Conservation (phyloP, 768 basidiomycete genomes). For the Daedaleopsis nitida region DNA sequence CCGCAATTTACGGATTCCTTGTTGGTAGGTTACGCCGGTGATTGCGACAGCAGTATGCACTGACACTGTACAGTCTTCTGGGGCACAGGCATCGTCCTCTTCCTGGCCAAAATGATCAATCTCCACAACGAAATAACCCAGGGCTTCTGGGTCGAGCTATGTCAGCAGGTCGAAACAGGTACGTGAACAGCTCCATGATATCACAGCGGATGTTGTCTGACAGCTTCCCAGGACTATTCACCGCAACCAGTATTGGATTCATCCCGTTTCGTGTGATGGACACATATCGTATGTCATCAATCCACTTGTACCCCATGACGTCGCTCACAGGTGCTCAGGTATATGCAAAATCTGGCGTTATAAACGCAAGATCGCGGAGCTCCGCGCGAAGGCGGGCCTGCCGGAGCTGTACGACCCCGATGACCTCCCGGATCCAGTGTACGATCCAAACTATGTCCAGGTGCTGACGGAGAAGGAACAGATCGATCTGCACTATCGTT, state of each 20-base stretch:
- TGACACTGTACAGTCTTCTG: constrained; percentile 60
- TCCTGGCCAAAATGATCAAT: constrained; percentile 69
- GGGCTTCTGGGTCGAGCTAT: constrained; percentile 82
- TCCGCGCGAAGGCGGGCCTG: constrained; percentile 64
- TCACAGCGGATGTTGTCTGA: not conserved
- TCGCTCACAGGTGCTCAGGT: constrained; percentile 41
- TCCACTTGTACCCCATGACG: not conserved
- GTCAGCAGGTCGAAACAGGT: constrained; percentile 79
- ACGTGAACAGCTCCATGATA: not conserved
- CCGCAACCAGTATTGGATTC: constrained; percentile 76
- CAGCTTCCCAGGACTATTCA: constrained; percentile 62
- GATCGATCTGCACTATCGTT: constrained; percentile 64
- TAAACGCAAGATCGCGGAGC: constrained; percentile 57
- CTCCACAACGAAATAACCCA: constrained; percentile 67
- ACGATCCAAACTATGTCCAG: constrained; percentile 70
- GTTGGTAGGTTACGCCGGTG: constrained; percentile 47
- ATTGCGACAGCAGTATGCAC: not conserved
- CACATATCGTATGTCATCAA: constrained; percentile 57
- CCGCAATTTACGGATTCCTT: constrained; percentile 76
- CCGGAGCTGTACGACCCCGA: constrained; percentile 73
- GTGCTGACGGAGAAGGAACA: constrained; percentile 70
- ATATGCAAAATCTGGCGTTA: constrained; percentile 75
- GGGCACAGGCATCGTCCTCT: constrained; percentile 82
- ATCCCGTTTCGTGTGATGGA: constrained; percentile 77
- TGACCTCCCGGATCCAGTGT: constrained; percentile 78